Percentiles rank a stretch among this genome's conserved stretches.
These are phyloP conservation scores for Phyllosticta paracitricarpa DNA, from an alignment of 2,329 filamentous ascomycete species.

Conservation along the genomic window DNA sequence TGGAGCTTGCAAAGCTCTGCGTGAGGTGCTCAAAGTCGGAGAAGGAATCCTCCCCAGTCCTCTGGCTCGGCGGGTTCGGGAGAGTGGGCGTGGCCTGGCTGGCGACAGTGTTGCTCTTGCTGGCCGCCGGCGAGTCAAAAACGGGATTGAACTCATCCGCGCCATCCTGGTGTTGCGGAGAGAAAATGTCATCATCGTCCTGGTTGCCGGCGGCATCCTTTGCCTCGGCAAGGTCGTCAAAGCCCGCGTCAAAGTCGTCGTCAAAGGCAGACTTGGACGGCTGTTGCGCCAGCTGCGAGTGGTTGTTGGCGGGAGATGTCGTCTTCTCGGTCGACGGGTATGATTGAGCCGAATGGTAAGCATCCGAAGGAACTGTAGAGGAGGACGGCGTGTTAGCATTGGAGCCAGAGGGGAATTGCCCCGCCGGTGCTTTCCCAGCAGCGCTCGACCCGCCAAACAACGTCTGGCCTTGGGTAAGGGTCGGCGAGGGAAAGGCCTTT, in stretches of 20 bases:
- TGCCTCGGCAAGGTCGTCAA: constrained; percentile 73
- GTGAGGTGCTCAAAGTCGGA: constrained; percentile 38
- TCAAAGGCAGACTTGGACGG: constrained; percentile 46
- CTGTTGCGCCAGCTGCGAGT: not conserved
- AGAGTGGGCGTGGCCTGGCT: constrained; percentile 32
- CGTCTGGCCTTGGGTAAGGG: constrained; percentile 28
- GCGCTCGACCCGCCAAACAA: constrained; percentile 29
- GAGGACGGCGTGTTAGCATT: constrained; percentile 29
- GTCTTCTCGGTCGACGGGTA: constrained; percentile 24
- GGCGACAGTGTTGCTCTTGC: constrained; percentile 38
- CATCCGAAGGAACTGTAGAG: constrained; percentile 31
- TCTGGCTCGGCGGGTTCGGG: not conserved
- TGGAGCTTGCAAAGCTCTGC: constrained; percentile 30
- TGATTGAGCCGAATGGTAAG: constrained; percentile 33
- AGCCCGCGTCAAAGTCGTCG: constrained; percentile 66
- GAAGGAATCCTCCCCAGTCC: constrained; percentile 35
- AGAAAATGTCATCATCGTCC: constrained; percentile 71
- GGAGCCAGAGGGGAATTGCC: constrained; percentile 22
- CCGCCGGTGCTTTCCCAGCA: constrained; percentile 19
- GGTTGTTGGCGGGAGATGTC: constrained; percentile 3
- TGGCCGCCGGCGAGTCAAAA: constrained; percentile 57
- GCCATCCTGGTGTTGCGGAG: constrained; percentile 48
- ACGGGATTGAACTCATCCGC: constrained; percentile 72
- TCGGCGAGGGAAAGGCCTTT: constrained; percentile 24
- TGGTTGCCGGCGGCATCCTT: constrained; percentile 57